These are phyloP conservation scores for Carpinus fangiana DNA, from an alignment of 306 rosid genomes.

Conservation along the genomic window DNA sequence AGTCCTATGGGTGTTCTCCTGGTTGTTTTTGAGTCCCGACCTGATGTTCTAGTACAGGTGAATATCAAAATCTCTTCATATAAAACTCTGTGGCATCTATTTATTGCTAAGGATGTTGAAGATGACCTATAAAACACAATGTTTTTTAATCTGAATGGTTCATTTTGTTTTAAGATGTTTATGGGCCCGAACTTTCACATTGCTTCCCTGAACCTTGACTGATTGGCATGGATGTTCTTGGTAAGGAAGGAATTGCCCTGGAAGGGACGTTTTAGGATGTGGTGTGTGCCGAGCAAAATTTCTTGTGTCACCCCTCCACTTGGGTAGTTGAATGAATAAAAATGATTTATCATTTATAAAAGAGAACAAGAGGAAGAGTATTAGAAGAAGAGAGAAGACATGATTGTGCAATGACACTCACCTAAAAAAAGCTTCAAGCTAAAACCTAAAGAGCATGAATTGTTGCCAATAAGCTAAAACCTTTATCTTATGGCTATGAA, in stretches of 20 bases:
- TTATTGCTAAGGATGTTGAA: slow-evolving; percentile 19
- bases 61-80: slow-evolving; percentile 20
- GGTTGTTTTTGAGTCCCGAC: slow-evolving; percentile 88
- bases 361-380: not conserved
- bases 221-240: not conserved
- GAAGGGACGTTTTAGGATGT: not conserved
- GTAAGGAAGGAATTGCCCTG: not conserved
- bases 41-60: slow-evolving; percentile 98
- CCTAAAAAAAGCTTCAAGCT: not conserved
- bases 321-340: not conserved
- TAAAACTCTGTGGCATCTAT: slow-evolving; percentile 9
- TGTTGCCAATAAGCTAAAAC: not conserved
- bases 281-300: not conserved
- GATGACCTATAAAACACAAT: slow-evolving; percentile 9
- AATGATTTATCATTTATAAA: not conserved
- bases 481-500: not conserved
- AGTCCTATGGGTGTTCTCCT: slow-evolving; percentile 86
- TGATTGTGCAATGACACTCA: not conserved
- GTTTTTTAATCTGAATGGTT: slow-evolving; percentile 8
- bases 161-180: slow-evolving; percentile 1
- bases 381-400: not conserved
- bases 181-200: not conserved
- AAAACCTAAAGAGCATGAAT: not conserved
- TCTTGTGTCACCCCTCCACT: not conserved
- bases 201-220: not conserved